Conservation (phyloP, 768 basidiomycete species). For the Exidia glandulosa region DNA sequence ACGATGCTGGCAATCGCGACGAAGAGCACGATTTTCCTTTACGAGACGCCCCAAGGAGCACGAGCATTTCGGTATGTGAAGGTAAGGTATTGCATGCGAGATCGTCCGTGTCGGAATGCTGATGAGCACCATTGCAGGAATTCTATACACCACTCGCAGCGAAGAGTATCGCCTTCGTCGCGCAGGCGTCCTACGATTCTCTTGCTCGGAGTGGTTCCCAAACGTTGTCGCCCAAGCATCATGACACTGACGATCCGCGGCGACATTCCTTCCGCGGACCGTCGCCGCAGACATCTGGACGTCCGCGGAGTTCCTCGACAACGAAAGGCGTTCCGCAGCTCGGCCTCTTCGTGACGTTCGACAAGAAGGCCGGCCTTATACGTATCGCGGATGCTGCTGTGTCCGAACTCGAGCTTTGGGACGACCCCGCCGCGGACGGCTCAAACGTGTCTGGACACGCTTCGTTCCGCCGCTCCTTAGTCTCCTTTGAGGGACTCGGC, state of each 20-base stretch:
- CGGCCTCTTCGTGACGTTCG: conserved; percentile 72
- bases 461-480: conserved; percentile 24
- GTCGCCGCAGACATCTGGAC: background rate
- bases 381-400: conserved; percentile 72
- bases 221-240: background rate
- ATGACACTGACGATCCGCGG: background rate
- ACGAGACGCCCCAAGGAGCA: conserved; percentile 75
- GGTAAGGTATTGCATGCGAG: conserved; percentile 28
- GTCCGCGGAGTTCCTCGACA: background rate
- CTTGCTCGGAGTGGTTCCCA: background rate
- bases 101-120: background rate
- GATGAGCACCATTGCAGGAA: conserved; percentile 38
- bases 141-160: conserved; percentile 71
- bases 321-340: conserved; percentile 32
- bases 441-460: background rate
- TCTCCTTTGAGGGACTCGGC: conserved; percentile 33
- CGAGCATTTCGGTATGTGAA: conserved; percentile 75
- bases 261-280: conserved; percentile 6
- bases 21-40: conserved; percentile 60
- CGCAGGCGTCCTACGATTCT: conserved; percentile 5
- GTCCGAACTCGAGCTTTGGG: conserved; percentile 60
- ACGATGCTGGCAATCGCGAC: conserved; percentile 64
- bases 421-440: conserved; percentile 10
- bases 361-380: conserved; percentile 81
- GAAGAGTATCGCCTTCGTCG: conserved; percentile 53